Conservation (phyloP, 305 asterid species). For the Solanum hybrid region DNA sequence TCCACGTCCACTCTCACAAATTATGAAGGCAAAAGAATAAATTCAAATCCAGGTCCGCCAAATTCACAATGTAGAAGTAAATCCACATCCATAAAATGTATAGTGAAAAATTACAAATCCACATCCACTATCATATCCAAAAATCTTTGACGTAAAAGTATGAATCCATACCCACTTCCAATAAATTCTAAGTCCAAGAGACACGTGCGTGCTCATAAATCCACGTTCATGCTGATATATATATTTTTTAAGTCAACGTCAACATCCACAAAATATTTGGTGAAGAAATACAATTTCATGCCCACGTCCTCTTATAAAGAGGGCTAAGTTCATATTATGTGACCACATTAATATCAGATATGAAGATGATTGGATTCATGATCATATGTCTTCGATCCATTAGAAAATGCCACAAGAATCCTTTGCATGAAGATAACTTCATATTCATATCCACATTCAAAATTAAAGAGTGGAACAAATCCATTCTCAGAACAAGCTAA, state of each 20-base stretch:
- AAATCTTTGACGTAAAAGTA: too few relatives aligned
- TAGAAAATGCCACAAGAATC: not conserved
- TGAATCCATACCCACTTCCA: not conserved
- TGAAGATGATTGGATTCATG: too few relatives aligned
- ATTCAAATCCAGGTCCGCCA: not conserved
- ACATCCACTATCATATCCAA: too few relatives aligned
- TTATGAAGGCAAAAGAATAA: not conserved
- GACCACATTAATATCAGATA: not conserved
- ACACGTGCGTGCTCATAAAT: not conserved
- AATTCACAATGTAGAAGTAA: too few relatives aligned
- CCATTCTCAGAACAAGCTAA: too few relatives aligned
- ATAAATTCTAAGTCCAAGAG: not conserved
- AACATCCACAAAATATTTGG: not conserved
- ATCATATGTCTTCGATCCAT: not conserved
- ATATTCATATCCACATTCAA: not conserved
- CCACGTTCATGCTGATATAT: not conserved
- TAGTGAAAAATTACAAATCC: too few relatives aligned
- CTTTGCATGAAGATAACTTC: not conserved
- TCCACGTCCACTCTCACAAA: not conserved
- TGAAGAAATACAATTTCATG: not conserved
- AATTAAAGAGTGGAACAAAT: not conserved
- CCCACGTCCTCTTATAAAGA: not conserved
- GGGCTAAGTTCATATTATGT: not conserved
- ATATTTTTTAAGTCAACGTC: not conserved
- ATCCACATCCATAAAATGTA: too few relatives aligned